Percentiles rank a stretch among this genome's conserved stretches.
phyloP scores from a whole-genome alignment of 2,329 filamentous ascomycete genomes.

The Colletotrichum phormii region DNA sequence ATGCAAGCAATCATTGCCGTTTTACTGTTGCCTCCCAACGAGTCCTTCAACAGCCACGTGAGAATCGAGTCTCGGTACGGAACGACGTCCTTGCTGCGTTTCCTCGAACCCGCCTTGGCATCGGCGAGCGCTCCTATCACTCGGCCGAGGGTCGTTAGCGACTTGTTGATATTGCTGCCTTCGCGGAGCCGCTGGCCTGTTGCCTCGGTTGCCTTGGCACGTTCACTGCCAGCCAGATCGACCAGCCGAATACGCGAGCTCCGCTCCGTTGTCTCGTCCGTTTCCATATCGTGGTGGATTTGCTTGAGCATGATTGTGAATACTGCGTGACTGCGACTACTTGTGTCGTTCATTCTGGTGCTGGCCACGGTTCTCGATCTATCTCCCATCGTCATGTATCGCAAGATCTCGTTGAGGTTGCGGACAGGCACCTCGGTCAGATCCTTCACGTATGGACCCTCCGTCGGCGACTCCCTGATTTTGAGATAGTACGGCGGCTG shows the following conservation, averaged over 20 bases:
- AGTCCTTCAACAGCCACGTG: conserved; percentile 93
- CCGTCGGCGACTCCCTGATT: conserved; percentile 93
- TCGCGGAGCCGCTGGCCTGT: conserved; percentile 91
- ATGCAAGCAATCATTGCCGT: conserved; percentile 99
- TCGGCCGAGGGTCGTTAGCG: conserved; percentile 91
- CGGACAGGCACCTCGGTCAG: conserved; percentile 93
- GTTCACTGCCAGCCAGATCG: conserved; percentile 93
- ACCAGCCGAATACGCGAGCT: conserved; percentile 94
- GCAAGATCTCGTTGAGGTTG: conserved; percentile 86
- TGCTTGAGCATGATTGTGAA: conserved; percentile 99
- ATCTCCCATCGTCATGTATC: conserved; percentile 92
- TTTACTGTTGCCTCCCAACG: conserved; percentile 94
- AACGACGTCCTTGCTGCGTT: conserved; percentile 72
- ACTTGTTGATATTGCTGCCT: conserved; percentile 99
- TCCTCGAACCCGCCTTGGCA: conserved; percentile 69
- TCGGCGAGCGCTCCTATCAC: conserved; percentile 93
- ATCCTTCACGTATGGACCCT: conserved; percentile 97
- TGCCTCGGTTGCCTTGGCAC: conserved; percentile 94
- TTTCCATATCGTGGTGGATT: conserved; percentile 96
- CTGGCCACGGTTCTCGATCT: conserved; percentile 87
- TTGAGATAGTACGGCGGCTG: conserved; percentile 92
- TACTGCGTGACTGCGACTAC: conserved; percentile 94
- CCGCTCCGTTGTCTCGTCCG: conserved; percentile 97
- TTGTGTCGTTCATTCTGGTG: conserved; percentile 99
- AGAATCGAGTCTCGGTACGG: conserved; percentile 92